A percentile compares a stretch with the other conserved stretches of the same genome.
These are phyloP conservation scores for Aspergillus aculeatus DNA, from an alignment of 2,329 filamentous ascomycete species.

Conservation along the genomic window DNA sequence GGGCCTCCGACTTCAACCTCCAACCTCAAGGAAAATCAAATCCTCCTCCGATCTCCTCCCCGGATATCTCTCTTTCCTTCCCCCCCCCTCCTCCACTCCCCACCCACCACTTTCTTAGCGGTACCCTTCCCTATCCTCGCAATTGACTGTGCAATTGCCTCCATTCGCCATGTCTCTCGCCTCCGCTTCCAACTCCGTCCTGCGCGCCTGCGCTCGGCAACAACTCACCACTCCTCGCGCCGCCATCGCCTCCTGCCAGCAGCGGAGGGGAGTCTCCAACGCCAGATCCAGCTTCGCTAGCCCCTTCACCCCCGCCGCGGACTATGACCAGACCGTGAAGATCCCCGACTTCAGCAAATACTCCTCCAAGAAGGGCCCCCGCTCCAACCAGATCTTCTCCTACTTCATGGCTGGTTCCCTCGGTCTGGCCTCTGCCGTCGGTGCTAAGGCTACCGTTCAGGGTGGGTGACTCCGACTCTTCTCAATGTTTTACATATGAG, in stretches of 20 bases:
- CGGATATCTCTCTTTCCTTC: constrained; percentile 11
- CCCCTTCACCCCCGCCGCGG: constrained; percentile 55
- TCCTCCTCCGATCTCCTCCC: constrained; percentile 29
- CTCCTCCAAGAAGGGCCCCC: constrained; percentile 66
- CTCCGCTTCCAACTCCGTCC: constrained; percentile 66
- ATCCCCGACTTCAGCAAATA: constrained; percentile 92
- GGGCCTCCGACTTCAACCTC: constrained; percentile 40
- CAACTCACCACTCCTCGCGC: constrained; percentile 45
- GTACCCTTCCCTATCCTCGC: constrained; percentile 20
- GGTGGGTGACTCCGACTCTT: constrained; percentile 60
- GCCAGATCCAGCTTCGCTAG: constrained; percentile 48
- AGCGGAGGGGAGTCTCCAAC: constrained; percentile 40
- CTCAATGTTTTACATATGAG: not conserved
- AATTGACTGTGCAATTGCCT: constrained; percentile 36
- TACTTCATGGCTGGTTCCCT: constrained; percentile 99
- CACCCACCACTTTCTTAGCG: constrained; percentile 21
- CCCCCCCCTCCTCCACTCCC: constrained; percentile 20
- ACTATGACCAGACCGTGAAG: constrained; percentile 56
- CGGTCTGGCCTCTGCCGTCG: constrained; percentile 86
- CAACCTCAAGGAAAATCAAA: constrained; percentile 37
- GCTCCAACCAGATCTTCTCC: constrained; percentile 80
- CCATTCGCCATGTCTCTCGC: constrained; percentile 53
- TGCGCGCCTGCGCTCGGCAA: constrained; percentile 57
- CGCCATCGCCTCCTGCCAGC: constrained; percentile 43
- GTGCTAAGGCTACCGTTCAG: constrained; percentile 96